Conservation (phyloP, 257 asterid species). For the Ehretia macrophylla region DNA sequence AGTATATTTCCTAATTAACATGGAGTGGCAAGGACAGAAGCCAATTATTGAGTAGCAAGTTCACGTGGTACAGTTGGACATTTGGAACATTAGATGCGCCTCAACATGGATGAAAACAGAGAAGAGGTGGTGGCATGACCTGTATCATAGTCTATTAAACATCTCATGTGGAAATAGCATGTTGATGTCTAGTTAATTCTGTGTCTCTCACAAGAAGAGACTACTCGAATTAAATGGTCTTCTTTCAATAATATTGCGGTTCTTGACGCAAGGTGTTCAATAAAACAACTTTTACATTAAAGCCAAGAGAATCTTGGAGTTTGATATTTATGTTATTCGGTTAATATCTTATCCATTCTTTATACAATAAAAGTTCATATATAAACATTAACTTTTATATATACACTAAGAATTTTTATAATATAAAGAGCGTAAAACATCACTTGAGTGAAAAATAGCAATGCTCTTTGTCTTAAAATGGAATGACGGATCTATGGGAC, state of each 20-base stretch:
- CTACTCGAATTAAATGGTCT: neutral
- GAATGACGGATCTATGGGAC: too few relatives aligned
- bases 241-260: neutral
- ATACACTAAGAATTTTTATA: too few relatives aligned
- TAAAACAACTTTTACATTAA: too few relatives aligned
- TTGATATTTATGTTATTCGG: neutral
- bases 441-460: too few relatives aligned
- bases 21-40: neutral
- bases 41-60: neutral
- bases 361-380: too few relatives aligned
- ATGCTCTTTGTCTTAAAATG: too few relatives aligned
- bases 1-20: neutral
- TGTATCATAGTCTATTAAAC: neutral
- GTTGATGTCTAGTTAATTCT: neutral
- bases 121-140: neutral
- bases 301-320: neutral
- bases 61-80: conserved; percentile 5
- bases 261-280: neutral
- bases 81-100: neutral
- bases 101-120: neutral
- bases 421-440: too few relatives aligned
- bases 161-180: neutral
- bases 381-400: too few relatives aligned
- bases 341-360: neutral
- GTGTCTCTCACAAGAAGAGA: conserved; percentile 1